These are phyloP conservation scores for Xylaria sp. DNA, from an alignment of 2,329 filamentous ascomycete species.

Conservation along the genomic window DNA sequence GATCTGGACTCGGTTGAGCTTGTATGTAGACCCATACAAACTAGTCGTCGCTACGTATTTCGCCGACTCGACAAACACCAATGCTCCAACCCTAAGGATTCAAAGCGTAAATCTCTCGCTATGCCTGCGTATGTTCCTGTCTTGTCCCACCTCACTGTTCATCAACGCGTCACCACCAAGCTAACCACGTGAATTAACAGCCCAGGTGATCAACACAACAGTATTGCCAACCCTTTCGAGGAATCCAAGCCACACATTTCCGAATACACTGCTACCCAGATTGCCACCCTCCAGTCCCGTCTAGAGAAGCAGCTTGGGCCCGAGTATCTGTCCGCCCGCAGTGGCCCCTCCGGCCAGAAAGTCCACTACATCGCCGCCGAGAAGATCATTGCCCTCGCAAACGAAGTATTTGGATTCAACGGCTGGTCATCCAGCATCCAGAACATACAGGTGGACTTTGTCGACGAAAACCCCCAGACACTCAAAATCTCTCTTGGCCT, in stretches of 20 bases:
- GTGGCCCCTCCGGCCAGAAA: slow-evolving; percentile 83
- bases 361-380: slow-evolving; percentile 96
- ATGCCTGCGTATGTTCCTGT: slow-evolving; percentile 47
- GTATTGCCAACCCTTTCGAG: slow-evolving; percentile 81
- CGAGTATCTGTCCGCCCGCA: slow-evolving; percentile 90
- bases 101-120: slow-evolving; percentile 24
- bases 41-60: not conserved
- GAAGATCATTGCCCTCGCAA: slow-evolving; percentile 82
- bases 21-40: slow-evolving; percentile 6
- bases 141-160: not conserved
- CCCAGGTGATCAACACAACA: slow-evolving; percentile 74
- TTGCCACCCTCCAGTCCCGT: slow-evolving; percentile 85
- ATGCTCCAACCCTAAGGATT: slow-evolving; percentile 15
- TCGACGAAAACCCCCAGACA: slow-evolving; percentile 83
- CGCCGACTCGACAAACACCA: not conserved
- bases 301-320: slow-evolving; percentile 94
- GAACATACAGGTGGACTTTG: slow-evolving; percentile 94
- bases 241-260: slow-evolving; percentile 74
- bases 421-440: slow-evolving; percentile 93
- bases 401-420: slow-evolving; percentile 51
- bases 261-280: slow-evolving; percentile 88
- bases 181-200: slow-evolving; percentile 54
- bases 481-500: slow-evolving; percentile 85
- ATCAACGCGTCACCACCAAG: slow-evolving; percentile 38
- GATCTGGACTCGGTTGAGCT: slow-evolving; percentile 4